Conservation (phyloP, 2,329 filamentous ascomycete genomes). For the Cordyceps pruinosa region DNA sequence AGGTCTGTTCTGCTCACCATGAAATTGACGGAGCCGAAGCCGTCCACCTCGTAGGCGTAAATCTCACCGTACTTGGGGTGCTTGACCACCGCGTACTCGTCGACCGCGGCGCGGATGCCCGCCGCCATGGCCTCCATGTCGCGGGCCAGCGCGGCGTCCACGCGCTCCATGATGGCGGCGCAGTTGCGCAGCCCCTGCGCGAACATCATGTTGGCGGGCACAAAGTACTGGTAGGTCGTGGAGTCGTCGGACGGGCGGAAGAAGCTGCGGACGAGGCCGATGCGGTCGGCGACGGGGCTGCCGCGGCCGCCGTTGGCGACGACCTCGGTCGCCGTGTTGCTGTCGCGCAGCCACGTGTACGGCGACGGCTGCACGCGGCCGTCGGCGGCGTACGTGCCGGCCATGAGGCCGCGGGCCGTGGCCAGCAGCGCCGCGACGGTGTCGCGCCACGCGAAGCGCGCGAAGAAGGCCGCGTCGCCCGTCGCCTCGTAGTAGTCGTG, state of each 20-base stretch:
- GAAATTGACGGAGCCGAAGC: constrained; percentile 52
- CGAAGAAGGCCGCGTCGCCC: constrained; percentile 64
- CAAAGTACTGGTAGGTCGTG: constrained; percentile 76
- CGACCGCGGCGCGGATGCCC: constrained; percentile 57
- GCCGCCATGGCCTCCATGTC: constrained; percentile 52
- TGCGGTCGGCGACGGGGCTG: constrained; percentile 71
- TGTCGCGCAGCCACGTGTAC: constrained; percentile 73
- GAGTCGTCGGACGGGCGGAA: constrained; percentile 90
- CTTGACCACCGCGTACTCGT: constrained; percentile 58
- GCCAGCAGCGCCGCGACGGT: constrained; percentile 64
- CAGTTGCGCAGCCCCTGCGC: constrained; percentile 51
- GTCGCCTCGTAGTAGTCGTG: constrained; percentile 75
- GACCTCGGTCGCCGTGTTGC: constrained; percentile 72
- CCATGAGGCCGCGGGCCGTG: constrained; percentile 62
- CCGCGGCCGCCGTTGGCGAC: constrained; percentile 69
- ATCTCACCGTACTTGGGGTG: constrained; percentile 57
- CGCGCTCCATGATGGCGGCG: constrained; percentile 36
- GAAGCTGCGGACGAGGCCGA: constrained; percentile 76
- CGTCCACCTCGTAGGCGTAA: constrained; percentile 65
- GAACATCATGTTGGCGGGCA: constrained; percentile 87
- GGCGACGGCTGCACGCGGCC: constrained; percentile 47
- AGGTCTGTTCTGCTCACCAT: constrained; percentile 45
- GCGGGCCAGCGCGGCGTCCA: constrained; percentile 44
- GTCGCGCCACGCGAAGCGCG: constrained; percentile 62
- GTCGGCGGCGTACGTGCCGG: constrained; percentile 63